Conservation (phyloP, 2,329 filamentous ascomycete species). For the Laburnicola sp. region DNA sequence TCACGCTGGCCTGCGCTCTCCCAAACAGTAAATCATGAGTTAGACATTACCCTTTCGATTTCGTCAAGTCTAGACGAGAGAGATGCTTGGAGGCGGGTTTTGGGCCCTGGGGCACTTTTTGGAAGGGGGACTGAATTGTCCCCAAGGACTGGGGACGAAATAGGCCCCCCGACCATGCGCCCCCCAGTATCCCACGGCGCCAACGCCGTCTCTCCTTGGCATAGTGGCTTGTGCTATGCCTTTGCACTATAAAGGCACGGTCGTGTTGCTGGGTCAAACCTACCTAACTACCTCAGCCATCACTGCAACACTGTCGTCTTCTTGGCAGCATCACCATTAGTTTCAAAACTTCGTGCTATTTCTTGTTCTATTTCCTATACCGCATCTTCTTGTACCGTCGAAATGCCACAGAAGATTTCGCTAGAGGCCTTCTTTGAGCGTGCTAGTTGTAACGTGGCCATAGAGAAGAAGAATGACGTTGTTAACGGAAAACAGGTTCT, state of each 20-base stretch:
- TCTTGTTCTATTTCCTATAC: conserved; percentile 8
- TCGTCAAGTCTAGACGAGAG: conserved; percentile 14
- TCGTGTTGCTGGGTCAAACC: conserved; percentile 9
- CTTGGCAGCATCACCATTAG: conserved; percentile 9
- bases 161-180: conserved; percentile 4
- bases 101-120: conserved; percentile 10
- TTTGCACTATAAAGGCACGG: conserved; percentile 17
- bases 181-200: conserved; percentile 1
- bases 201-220: conserved; percentile 5
- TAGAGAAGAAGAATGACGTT: conserved; percentile 12
- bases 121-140: background rate
- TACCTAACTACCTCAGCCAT: conserved; percentile 16
- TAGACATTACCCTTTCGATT: conserved; percentile 7
- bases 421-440: too few relatives aligned
- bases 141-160: conserved; percentile 6
- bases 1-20: conserved; percentile 11
- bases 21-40: conserved; percentile 11
- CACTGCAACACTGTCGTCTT: conserved; percentile 11
- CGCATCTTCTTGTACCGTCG: conserved; percentile 4
- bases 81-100: conserved; percentile 12
- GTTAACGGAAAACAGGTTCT: conserved; percentile 12
- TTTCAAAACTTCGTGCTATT: conserved; percentile 10
- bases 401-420: too few relatives aligned
- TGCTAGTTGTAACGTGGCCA: conserved; percentile 6
- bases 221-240: background rate